These are phyloP conservation scores for Pythium pyrilobum DNA, from an alignment of 352 stramenopile genomes.

Conservation along the genomic window DNA sequence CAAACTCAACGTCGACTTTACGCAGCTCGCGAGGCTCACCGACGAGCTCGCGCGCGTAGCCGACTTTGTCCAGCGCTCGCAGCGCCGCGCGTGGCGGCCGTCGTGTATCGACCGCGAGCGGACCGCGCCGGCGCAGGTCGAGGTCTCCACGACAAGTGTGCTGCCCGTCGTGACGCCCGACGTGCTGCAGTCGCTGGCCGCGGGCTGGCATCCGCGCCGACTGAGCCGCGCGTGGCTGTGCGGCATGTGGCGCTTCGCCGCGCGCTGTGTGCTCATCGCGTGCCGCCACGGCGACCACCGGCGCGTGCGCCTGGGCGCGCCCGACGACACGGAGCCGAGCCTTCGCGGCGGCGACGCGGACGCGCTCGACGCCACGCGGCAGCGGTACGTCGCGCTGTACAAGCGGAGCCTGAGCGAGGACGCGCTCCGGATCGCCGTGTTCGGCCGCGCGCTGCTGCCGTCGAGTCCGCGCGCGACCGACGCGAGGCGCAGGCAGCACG, in stretches of 20 bases:
- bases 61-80: conserved; percentile 30
- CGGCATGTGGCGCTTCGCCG: conserved; percentile 65
- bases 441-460: conserved; percentile 28
- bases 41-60: conserved; percentile 36
- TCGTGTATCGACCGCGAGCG: conserved; percentile 45
- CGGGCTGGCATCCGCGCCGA: conserved; percentile 27
- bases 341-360: not conserved
- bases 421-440: conserved; percentile 36
- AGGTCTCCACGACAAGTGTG: conserved; percentile 21
- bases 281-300: conserved; percentile 15
- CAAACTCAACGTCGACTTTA: conserved; percentile 50
- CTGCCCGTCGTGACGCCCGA: conserved; percentile 28
- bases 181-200: conserved; percentile 3
- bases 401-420: conserved; percentile 37
- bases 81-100: conserved; percentile 35
- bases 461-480: conserved; percentile 17
- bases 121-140: conserved; percentile 29
- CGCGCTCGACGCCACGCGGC: not conserved
- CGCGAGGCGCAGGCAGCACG: conserved; percentile 5
- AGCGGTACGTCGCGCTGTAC: conserved; percentile 59
- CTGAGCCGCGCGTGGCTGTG: conserved; percentile 40
- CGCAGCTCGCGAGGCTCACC: conserved; percentile 39
- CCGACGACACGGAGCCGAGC: not conserved
- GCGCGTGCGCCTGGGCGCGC: conserved; percentile 2
- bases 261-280: conserved; percentile 37